Conservation (phyloP, 208 protist species). For the Leishmania lainsoni region DNA sequence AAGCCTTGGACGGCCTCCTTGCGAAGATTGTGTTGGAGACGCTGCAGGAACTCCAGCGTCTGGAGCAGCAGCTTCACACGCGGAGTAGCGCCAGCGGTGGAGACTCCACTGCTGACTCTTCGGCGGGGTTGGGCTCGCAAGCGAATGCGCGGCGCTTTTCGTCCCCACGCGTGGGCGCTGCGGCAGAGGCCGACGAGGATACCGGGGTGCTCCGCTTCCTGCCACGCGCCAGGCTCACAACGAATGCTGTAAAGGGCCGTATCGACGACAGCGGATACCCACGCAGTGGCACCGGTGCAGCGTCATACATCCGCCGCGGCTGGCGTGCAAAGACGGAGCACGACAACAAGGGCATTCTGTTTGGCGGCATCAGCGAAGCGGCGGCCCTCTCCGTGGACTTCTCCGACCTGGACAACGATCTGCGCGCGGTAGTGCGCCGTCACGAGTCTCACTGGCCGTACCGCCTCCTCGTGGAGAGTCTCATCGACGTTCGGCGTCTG, state of each 20-base stretch:
- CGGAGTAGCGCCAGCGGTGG: background rate
- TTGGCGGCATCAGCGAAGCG: slow-evolving; percentile 40
- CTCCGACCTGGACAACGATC: slow-evolving; percentile 70
- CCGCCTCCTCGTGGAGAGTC: slow-evolving; percentile 55
- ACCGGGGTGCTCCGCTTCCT: slow-evolving; percentile 23
- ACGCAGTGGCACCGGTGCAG: background rate
- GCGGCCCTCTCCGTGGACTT: slow-evolving; percentile 38
- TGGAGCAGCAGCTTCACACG: slow-evolving; percentile 30
- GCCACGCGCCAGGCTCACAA: slow-evolving; percentile 33
- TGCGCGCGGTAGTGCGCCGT: slow-evolving; percentile 41
- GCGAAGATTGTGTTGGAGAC: slow-evolving; percentile 68
- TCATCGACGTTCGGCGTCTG: slow-evolving; percentile 80
- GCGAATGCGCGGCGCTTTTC: background rate
- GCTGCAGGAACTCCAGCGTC: slow-evolving; percentile 58
- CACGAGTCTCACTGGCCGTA: slow-evolving; percentile 70
- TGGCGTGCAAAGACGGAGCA: slow-evolving; percentile 36
- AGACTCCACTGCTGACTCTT: background rate
- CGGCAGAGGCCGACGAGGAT: slow-evolving; percentile 26
- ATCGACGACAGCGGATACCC: slow-evolving; percentile 26
- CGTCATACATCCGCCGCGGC: slow-evolving; percentile 17
- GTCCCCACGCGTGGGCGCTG: background rate
- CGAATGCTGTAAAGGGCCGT: slow-evolving; percentile 19
- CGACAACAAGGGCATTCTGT: slow-evolving; percentile 44
- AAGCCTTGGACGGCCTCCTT: slow-evolving; percentile 59
- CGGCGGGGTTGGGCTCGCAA: background rate